phyloP scores from a whole-genome alignment of 345 rosid species.

The Gossypium turneri region DNA sequence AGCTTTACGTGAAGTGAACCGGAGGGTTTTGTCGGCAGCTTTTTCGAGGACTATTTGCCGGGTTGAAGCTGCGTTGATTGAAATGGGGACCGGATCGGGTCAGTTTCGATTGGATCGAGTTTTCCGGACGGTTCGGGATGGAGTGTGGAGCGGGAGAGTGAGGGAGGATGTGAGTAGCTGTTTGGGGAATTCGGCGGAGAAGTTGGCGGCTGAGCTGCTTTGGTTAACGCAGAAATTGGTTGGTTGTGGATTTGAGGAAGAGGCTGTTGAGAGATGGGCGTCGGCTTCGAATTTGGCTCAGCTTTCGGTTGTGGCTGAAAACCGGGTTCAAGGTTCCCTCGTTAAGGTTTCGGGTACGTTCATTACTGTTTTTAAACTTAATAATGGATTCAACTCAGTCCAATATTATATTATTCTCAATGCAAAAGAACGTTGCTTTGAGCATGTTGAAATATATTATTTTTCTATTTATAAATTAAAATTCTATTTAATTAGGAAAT shows the following conservation, averaged over 20 bases:
- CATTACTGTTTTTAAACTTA: too few species aligned
- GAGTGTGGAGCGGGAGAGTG: conserved; percentile 31
- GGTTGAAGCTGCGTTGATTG: conserved; percentile 49
- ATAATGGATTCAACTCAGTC: too few species aligned
- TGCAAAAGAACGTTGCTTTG: too few species aligned
- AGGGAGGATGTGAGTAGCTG: conserved; percentile 29
- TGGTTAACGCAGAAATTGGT: conserved; percentile 77
- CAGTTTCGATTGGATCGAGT: conserved; percentile 36
- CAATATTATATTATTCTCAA: too few species aligned
- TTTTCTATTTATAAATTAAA: too few species aligned
- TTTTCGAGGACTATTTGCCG: conserved; percentile 53
- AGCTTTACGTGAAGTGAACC: conserved; percentile 51
- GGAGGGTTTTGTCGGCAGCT: conserved; percentile 51
- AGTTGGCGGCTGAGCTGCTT: conserved; percentile 71
- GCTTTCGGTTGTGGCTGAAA: conserved; percentile 66
- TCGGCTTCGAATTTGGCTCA: conserved; percentile 66
- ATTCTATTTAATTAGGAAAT: too few species aligned
- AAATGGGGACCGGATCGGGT: conserved; percentile 16
- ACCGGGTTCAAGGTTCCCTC: conserved; percentile 61
- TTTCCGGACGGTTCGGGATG: conserved; percentile 37
- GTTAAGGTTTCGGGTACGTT: conserved; percentile 62
- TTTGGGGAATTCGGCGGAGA: conserved; percentile 47
- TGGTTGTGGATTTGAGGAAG: conserved; percentile 63
- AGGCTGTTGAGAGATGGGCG: conserved; percentile 76
- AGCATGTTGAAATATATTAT: too few species aligned